A percentile compares a stretch with the other conserved stretches of the same genome.
phyloP scores from a whole-genome alignment of 2,329 filamentous ascomycete genomes.

The Neonectria sp. region DNA sequence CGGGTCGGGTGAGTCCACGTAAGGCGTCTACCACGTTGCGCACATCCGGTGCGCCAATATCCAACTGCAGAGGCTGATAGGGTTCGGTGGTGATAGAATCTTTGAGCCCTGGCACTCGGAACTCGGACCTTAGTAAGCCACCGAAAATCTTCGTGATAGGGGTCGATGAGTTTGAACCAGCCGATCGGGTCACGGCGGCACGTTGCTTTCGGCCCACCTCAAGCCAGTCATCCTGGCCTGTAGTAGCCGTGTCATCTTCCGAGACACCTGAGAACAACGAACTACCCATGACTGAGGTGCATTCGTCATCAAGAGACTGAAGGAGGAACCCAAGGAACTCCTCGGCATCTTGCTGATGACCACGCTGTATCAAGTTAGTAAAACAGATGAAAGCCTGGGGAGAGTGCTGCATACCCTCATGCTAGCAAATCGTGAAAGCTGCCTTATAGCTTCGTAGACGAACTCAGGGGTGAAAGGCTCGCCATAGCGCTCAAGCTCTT shows the following conservation, averaged over 20 bases:
- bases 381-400: neutral
- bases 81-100: slow-evolving; percentile 93
- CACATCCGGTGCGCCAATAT: slow-evolving; percentile 90
- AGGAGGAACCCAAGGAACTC: slow-evolving; percentile 96
- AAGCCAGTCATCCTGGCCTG: slow-evolving; percentile 74
- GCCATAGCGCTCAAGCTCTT: slow-evolving; percentile 90
- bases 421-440: slow-evolving; percentile 88
- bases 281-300: slow-evolving; percentile 77
- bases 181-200: slow-evolving; percentile 86
- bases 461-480: slow-evolving; percentile 94
- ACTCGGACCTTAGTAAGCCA: slow-evolving; percentile 89
- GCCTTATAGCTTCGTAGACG: slow-evolving; percentile 92
- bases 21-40: slow-evolving; percentile 94
- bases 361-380: slow-evolving; percentile 70
- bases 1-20: slow-evolving; percentile 85
- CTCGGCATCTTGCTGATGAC: slow-evolving; percentile 97
- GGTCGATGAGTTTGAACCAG: slow-evolving; percentile 81
- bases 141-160: slow-evolving; percentile 96
- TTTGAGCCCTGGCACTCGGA: slow-evolving; percentile 88
- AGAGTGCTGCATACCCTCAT: slow-evolving; percentile 80
- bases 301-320: slow-evolving; percentile 94
- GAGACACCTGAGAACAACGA: slow-evolving; percentile 51
- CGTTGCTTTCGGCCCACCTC: slow-evolving; percentile 96
- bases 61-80: slow-evolving; percentile 93
- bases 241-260: slow-evolving; percentile 44